Evolutionary conservation across 2,329 filamentous ascomycete genomes (phyloP).

Genomic region (Tetracladium maxilliforme): DNA sequence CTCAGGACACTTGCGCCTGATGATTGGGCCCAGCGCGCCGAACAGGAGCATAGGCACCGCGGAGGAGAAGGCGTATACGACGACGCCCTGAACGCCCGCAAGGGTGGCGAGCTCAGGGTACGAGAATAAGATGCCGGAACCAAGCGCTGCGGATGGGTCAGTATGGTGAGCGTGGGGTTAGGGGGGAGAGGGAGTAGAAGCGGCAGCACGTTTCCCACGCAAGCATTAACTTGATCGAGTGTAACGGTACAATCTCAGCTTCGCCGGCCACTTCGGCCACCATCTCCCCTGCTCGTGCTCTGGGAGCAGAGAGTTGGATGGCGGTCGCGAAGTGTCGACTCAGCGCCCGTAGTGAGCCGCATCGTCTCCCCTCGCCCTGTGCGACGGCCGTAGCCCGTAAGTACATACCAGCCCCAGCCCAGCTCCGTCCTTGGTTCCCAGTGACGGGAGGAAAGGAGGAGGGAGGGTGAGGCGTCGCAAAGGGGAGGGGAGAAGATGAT

Average conservation of each 20-base stretch:
- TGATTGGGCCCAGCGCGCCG: slow-evolving; percentile 59
- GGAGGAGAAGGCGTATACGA: slow-evolving; percentile 63
- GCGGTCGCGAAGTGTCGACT: slow-evolving; percentile 32
- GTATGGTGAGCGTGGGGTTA: slow-evolving; percentile 20
- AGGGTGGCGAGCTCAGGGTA: slow-evolving; percentile 73
- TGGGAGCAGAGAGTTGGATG: no score
- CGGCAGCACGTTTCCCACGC: slow-evolving; percentile 96
- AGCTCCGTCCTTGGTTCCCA: no score
- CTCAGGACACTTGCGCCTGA: slow-evolving; percentile 65
- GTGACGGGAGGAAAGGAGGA: no score
- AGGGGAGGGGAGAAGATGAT: no score
- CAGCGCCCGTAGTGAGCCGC: slow-evolving; percentile 87
- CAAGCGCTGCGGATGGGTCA: slow-evolving; percentile 43
- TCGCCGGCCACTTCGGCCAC: slow-evolving; percentile 41
- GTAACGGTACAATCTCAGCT: slow-evolving; percentile 91
- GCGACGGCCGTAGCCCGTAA: no score
- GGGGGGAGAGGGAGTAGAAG: slow-evolving; percentile 32
- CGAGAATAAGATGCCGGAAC: slow-evolving; percentile 70
- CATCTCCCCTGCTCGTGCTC: slow-evolving; percentile 22
- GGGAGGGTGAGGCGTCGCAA: no score
- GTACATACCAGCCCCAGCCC: no score
- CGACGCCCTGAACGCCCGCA: slow-evolving; percentile 61
- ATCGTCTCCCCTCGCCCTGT: no score
- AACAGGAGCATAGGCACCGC: slow-evolving; percentile 62
- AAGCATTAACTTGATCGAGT: slow-evolving; percentile 99